Base-by-base conservation (phyloP, 441 rosid genomes). In the Capsella rubella region DNA sequence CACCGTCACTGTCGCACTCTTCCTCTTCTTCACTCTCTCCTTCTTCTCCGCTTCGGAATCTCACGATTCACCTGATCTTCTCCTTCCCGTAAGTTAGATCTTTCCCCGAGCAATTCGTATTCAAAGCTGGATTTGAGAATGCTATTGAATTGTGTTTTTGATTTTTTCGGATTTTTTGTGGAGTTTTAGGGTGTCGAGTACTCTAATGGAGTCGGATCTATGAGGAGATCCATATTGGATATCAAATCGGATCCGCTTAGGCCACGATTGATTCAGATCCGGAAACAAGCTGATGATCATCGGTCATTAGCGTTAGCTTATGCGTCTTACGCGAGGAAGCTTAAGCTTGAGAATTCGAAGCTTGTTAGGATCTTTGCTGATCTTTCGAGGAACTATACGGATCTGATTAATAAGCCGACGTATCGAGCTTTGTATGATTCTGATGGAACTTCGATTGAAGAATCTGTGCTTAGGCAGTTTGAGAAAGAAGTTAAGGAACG, bases 401-500 rank as follows among this genome's bases (percentile, higher is more conserved):
- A 95, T 89, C 89, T 93, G 18, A 70, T 95, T 37, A 85, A 81
- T 71, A 93, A 95, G 40, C 95, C 98, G 0, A 42, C 82, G 0
- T 91, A 89, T 67, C 72, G 71, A 34, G 79, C 85, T 78, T 87
- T 93, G 3, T 81, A 81, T 5, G 87, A 86, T 18, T 84, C 93
- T 0, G 95, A 89, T 67, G 86, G 92, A 0, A 56, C 78, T 29
- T 69, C 88, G 13, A 83, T 95, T 2, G 98, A 95, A n/a, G 98
- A 93, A 50, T 46, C 87, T 0, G 81, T 74, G 63, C 82, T 92
- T 21, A 80, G 97, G 0, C 90, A 82, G 55, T 87, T 93, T 11
- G 99, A 96, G 87, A 93, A 96, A 87, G 99, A 96, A 75, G 94
- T 90, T 10, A 96, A 91, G 46, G 98, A 93, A 78, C 75, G 97